Percentiles rank a stretch among this genome's conserved stretches.
Conservation (phyloP, 2,329 filamentous ascomycete genomes). For the Ophiostoma tasmaniense region DNA sequence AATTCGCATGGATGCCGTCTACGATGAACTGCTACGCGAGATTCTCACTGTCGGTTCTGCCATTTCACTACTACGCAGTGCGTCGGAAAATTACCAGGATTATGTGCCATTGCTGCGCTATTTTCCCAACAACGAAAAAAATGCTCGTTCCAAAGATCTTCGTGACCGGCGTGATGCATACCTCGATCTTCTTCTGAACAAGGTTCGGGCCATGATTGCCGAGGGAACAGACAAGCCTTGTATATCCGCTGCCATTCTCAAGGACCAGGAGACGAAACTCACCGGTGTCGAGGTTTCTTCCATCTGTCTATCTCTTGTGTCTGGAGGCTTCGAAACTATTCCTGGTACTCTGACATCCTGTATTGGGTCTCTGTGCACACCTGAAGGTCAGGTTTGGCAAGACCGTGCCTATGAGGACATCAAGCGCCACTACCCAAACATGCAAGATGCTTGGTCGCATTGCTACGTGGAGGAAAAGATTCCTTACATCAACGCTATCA, state of each 20-base stretch:
- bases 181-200: constrained; percentile 56
- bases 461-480: constrained; percentile 67
- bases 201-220: constrained; percentile 29
- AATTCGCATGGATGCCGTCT: constrained; percentile 51
- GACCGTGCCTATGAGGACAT: constrained; percentile 61
- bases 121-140: constrained; percentile 41
- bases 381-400: constrained; percentile 62
- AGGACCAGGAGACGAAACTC: constrained; percentile 24
- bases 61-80: constrained; percentile 67
- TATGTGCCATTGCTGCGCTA: constrained; percentile 46
- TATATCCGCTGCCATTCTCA: constrained; percentile 24
- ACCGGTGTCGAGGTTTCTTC: constrained; percentile 52
- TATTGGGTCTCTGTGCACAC: constrained; percentile 63
- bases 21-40: constrained; percentile 55
- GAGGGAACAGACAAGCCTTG: constrained; percentile 25
- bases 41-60: constrained; percentile 68
- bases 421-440: constrained; percentile 59
- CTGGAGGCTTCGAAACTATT: constrained; percentile 72
- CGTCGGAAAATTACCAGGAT: constrained; percentile 64
- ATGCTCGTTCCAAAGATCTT: constrained; percentile 49
- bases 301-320: constrained; percentile 68
- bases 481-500: constrained; percentile 66
- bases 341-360: constrained; percentile 73
- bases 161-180: constrained; percentile 35
- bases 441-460: constrained; percentile 63